phyloP scores from a whole-genome alignment of 1,284 basidiomycete species.

The Leucoagaricus sp. region DNA sequence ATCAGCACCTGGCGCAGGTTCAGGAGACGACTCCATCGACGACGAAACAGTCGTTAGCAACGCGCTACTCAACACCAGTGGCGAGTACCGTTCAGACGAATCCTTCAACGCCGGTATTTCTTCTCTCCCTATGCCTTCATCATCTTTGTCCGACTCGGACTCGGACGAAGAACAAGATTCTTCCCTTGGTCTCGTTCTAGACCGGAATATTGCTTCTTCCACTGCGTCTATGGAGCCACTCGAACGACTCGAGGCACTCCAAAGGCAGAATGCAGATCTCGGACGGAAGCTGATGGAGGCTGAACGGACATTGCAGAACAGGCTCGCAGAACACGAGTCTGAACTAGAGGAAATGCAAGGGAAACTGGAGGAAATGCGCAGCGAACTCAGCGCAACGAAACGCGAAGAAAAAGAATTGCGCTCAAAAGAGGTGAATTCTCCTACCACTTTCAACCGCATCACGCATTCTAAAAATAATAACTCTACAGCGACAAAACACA shows the following conservation, averaged over 20 bases:
- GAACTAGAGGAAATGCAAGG: constrained; percentile 77
- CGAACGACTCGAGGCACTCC: constrained; percentile 69
- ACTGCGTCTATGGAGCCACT: constrained; percentile 62
- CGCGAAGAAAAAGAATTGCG: constrained; percentile 89
- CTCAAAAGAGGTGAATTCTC: constrained; percentile 65
- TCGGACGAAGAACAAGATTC: constrained; percentile 57
- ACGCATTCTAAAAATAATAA: not conserved
- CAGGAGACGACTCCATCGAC: constrained; percentile 34
- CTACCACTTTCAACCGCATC: not conserved
- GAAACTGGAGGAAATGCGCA: constrained; percentile 70
- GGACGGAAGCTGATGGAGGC: constrained; percentile 71
- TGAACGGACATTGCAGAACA: constrained; percentile 66
- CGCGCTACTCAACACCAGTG: constrained; percentile 6
- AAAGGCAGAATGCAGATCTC: constrained; percentile 74
- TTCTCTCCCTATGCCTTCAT: constrained; percentile 37
- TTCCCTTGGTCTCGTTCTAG: constrained; percentile 57
- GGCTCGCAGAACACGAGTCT: constrained; percentile 71
- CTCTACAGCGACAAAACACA: constrained; percentile 60
- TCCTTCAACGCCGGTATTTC: constrained; percentile 32
- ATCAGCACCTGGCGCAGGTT: constrained; percentile 16
- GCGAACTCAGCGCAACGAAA: constrained; percentile 74
- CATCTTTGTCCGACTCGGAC: constrained; percentile 30
- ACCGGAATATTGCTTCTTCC: constrained; percentile 56
- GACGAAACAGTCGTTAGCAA: constrained; percentile 27
- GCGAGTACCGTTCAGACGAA: constrained; percentile 17